These are phyloP conservation scores for Fusarium sambucinum DNA, from an alignment of 2,329 filamentous ascomycete species.

Conservation along the genomic window DNA sequence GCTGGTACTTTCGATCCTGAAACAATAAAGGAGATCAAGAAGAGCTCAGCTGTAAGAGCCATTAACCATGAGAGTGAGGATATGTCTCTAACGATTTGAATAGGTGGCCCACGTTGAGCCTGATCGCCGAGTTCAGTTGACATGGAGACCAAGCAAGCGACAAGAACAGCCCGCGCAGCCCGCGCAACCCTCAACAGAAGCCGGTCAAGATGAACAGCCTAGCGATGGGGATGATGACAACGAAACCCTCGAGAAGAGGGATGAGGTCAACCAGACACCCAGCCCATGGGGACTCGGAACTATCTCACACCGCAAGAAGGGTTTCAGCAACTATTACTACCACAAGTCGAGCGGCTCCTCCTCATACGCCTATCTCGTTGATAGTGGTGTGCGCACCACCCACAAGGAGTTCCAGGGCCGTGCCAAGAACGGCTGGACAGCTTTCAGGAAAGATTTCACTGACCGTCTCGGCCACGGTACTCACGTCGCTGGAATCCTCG, in stretches of 20 bases:
- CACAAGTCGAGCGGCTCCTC: conserved; percentile 59
- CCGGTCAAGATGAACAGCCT: background rate
- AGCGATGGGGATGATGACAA: background rate
- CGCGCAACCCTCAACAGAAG: background rate
- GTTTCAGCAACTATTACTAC: conserved; percentile 59
- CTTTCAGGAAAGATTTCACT: conserved; percentile 42
- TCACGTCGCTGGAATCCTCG: conserved; percentile 54
- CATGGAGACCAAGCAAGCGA: conserved; percentile 20
- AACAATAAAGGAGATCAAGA: conserved; percentile 57
- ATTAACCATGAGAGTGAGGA: accelerated
- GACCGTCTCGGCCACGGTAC: conserved; percentile 59
- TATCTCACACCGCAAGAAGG: conserved; percentile 49
- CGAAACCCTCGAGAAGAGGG: conserved; percentile 40
- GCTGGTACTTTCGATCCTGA: conserved; percentile 57
- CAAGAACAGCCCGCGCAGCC: conserved; percentile 13
- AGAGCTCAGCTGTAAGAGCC: conserved; percentile 56
- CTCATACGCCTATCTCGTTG: conserved; percentile 72
- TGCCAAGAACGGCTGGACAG: conserved; percentile 53
- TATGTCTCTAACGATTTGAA: conserved; percentile 3
- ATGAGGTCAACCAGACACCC: conserved; percentile 46
- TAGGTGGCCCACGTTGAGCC: conserved; percentile 50
- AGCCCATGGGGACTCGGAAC: conserved; percentile 52
- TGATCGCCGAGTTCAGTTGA: conserved; percentile 47
- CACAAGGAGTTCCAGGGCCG: conserved; percentile 68
- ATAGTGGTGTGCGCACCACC: conserved; percentile 69